Conservation (phyloP, 345 rosid genomes). For the Geranium rotundifolium region DNA sequence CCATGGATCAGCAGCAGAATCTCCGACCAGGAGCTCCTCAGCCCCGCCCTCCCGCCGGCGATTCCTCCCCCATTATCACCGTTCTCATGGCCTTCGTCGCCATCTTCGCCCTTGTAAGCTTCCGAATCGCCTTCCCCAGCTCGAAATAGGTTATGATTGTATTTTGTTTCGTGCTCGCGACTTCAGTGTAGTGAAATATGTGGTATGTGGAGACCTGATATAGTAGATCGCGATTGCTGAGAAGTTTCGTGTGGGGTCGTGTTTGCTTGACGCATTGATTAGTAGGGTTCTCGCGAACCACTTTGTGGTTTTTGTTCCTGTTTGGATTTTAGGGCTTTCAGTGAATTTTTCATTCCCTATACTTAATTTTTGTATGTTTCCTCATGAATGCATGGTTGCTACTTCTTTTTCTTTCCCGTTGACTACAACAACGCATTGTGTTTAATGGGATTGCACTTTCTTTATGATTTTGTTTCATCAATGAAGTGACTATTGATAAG, state of each 20-base stretch:
- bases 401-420: background rate
- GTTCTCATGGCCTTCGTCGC: conserved; percentile 28
- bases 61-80: conserved; percentile 18
- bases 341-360: background rate
- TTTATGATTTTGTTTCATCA: background rate
- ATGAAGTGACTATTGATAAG: background rate
- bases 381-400: background rate
- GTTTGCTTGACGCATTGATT: background rate
- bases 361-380: background rate
- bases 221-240: background rate
- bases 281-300: background rate
- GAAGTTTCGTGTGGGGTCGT: background rate
- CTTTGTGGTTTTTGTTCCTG: background rate
- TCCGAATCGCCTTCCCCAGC: background rate
- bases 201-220: background rate
- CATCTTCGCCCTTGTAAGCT: conserved; percentile 32
- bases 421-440: background rate
- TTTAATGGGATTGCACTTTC: no score
- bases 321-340: background rate
- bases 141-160: background rate
- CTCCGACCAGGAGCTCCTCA: background rate
- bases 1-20: conserved; percentile 29
- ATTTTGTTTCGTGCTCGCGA: background rate
- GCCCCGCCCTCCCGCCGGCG: conserved; percentile 13
- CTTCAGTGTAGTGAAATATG: background rate